Evolutionary conservation across 202 grass and related monocot species (phyloP).

Genomic region (Zoysia matrella): DNA sequence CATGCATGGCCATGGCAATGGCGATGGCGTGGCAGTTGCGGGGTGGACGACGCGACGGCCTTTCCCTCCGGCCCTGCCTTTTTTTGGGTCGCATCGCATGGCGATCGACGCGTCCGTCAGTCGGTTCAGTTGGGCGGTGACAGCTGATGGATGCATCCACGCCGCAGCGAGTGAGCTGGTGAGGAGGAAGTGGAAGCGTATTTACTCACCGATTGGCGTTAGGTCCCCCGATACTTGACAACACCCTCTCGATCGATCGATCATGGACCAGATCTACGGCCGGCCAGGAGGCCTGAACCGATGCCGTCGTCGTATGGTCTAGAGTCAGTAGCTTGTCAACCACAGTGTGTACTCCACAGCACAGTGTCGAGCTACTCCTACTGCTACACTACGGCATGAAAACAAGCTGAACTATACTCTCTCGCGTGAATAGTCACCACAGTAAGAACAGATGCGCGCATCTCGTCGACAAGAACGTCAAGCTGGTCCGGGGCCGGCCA

Average conservation of each 20-base stretch:
- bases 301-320: no score
- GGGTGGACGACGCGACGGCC: constrained; percentile 11
- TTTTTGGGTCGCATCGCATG: constrained; percentile 39
- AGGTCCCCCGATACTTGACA: constrained; percentile 4
- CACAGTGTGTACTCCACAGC: no score
- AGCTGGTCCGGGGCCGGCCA: background rate
- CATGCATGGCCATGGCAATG: background rate
- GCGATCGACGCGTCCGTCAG: background rate
- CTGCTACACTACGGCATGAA: no score
- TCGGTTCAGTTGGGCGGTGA: constrained; percentile 10
- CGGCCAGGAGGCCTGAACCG: no score
- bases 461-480: background rate
- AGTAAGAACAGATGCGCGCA: background rate
- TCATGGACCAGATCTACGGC: constrained; percentile 14
- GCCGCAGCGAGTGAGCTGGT: constrained; percentile 11
- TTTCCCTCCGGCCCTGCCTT: constrained; percentile 31
- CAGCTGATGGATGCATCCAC: background rate
- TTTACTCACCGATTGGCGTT: constrained; percentile 15
- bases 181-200: background rate
- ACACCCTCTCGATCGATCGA: background rate
- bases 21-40: background rate
- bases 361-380: no score
- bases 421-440: no score
- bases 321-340: no score
- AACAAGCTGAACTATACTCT: no score